Evolutionary conservation across 1,139 yeast genomes (phyloP).

Genomic region (Pichia sp.): DNA sequence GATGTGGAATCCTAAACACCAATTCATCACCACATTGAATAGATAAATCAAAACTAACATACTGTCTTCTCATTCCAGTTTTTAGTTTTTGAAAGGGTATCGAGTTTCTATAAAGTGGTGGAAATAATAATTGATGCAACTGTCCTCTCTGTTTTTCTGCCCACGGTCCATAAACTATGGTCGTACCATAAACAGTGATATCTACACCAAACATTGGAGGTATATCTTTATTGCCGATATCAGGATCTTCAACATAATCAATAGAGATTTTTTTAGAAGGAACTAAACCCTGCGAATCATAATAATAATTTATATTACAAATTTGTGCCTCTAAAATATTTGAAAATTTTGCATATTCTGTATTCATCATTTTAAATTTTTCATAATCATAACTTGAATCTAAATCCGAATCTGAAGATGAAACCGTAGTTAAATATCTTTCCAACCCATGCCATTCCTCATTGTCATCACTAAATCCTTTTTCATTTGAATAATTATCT

Average conservation of each 20-base stretch:
- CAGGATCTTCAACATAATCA: conserved; percentile 32
- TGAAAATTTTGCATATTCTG: conserved; percentile 83
- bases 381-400: conserved; percentile 9
- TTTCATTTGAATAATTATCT: too few relatives aligned
- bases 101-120: conserved; percentile 57
- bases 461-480: conserved; percentile 11
- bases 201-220: conserved; percentile 67
- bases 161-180: conserved; percentile 92
- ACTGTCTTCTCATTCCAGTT: conserved; percentile 49
- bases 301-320: conserved; percentile 52
- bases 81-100: conserved; percentile 36
- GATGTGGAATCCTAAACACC: conserved; percentile 70
- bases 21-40: conserved; percentile 57
- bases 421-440: conserved; percentile 23
- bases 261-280: conserved; percentile 28
- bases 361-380: conserved; percentile 18
- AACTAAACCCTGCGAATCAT: conserved; percentile 64
- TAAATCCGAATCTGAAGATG: conserved; percentile 1
- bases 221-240: conserved; percentile 48
- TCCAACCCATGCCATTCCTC: conserved; percentile 32
- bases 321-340: conserved; percentile 59
- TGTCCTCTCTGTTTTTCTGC: conserved; percentile 77
- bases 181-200: conserved; percentile 52
- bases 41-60: conserved; percentile 49
- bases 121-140: conserved; percentile 62